Conservation (phyloP, 768 basidiomycete species). For the Botryobasidium botryosum region DNA sequence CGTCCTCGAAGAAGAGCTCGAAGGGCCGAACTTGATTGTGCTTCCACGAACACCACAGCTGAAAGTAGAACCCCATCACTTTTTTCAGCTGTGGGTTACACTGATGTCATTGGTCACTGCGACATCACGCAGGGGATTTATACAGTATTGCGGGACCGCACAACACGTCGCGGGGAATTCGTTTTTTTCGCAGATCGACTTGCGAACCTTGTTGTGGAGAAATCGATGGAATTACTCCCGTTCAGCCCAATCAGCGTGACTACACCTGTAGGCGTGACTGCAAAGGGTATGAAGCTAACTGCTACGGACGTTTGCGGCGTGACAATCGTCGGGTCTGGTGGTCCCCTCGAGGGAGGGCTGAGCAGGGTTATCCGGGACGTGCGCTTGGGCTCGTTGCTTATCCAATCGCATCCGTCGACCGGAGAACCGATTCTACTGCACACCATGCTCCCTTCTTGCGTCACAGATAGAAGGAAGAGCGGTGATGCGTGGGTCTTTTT, state of each 20-base stretch:
- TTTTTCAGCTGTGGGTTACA: not conserved
- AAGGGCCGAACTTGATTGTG: slow-evolving; percentile 34
- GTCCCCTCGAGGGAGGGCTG: slow-evolving; percentile 83
- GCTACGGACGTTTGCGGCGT: slow-evolving; percentile 71
- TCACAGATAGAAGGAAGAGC: slow-evolving; percentile 51
- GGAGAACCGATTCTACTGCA: slow-evolving; percentile 84
- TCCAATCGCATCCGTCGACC: slow-evolving; percentile 69
- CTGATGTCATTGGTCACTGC: not conserved
- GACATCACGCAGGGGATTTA: slow-evolving; percentile 52
- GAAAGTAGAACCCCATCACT: slow-evolving; percentile 29
- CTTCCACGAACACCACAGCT: slow-evolving; percentile 70
- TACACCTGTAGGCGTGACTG: slow-evolving; percentile 47
- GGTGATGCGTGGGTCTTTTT: slow-evolving; percentile 66
- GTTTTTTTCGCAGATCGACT: slow-evolving; percentile 84
- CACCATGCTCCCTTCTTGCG: slow-evolving; percentile 52
- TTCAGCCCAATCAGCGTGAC: slow-evolving; percentile 39
- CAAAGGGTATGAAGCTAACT: slow-evolving; percentile 43
- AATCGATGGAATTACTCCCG: slow-evolving; percentile 70
- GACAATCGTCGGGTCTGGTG: slow-evolving; percentile 78
- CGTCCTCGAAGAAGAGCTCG: slow-evolving; percentile 27
- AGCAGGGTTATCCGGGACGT: slow-evolving; percentile 73
- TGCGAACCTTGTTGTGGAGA: slow-evolving; percentile 68
- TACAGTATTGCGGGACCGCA: slow-evolving; percentile 62
- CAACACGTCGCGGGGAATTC: slow-evolving; percentile 68
- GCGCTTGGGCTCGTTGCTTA: slow-evolving; percentile 72